phyloP scores from a whole-genome alignment of 805 yeast species.

The Komagataella pastoris region DNA sequence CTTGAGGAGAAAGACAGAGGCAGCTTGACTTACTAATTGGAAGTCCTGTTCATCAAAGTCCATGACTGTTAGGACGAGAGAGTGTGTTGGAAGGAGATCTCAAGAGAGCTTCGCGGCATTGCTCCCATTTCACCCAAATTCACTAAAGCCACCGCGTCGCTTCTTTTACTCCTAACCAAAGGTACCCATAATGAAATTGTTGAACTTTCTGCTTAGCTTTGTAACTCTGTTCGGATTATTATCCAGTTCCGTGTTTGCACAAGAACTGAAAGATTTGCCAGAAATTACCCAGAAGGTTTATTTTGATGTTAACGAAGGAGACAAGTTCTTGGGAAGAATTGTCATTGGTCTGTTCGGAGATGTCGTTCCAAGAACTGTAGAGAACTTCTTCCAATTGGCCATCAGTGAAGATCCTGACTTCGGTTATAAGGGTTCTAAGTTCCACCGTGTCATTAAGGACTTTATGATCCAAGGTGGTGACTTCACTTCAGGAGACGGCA shows the following conservation, averaged over 20 bases:
- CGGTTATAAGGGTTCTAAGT: slow-evolving; percentile 47
- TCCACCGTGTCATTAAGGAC: slow-evolving; percentile 61
- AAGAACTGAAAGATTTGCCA: slow-evolving; percentile 25
- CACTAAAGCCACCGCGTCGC: background rate
- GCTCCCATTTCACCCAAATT: background rate
- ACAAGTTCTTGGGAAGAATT: slow-evolving; percentile 62
- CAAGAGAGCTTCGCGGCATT: background rate
- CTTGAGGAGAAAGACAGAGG: background rate
- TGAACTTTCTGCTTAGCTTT: background rate
- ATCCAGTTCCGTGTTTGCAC: slow-evolving; percentile 1
- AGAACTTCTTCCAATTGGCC: slow-evolving; percentile 74
- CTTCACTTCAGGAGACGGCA: slow-evolving; percentile 55
- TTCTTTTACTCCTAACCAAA: background rate
- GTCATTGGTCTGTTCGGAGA: slow-evolving; percentile 81
- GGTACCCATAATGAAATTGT: background rate
- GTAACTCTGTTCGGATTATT: background rate
- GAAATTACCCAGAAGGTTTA: slow-evolving; percentile 67
- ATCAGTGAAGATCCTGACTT: slow-evolving; percentile 60
- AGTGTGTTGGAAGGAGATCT: background rate
- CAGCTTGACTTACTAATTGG: background rate
- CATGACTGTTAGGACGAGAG: background rate
- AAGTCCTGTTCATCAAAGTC: background rate
- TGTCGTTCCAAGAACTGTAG: slow-evolving; percentile 78
- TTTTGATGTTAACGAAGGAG: slow-evolving; percentile 80
- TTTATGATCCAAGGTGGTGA: slow-evolving; percentile 81